These are phyloP conservation scores for Endogone sp. DNA, from an alignment of 192 early-diverging fungal species.

Conservation along the genomic window DNA sequence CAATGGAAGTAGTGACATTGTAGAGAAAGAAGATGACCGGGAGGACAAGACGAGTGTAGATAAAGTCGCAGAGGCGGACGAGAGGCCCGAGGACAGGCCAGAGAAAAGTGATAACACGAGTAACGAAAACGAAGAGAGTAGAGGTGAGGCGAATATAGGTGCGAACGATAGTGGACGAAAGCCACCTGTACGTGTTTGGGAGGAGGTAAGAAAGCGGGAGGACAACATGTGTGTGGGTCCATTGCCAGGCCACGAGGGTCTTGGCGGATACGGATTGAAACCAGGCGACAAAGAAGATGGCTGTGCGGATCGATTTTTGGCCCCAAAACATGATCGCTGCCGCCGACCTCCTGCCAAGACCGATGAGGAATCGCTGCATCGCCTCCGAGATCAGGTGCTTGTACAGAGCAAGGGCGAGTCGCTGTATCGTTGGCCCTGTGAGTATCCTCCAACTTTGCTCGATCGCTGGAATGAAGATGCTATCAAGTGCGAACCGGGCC, in stretches of 20 bases:
- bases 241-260: not conserved
- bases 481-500: not conserved
- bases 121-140: not conserved
- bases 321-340: not conserved
- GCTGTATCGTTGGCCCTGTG: not conserved
- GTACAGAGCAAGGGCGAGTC: not conserved
- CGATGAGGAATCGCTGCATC: not conserved
- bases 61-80: not conserved
- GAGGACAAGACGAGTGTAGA: not conserved
- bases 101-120: not conserved
- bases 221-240: not conserved
- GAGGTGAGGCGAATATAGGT: not conserved
- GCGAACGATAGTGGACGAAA: not conserved
- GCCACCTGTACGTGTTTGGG: not conserved
- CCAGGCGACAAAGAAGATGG: not conserved
- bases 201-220: not conserved
- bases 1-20: not conserved
- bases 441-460: not conserved
- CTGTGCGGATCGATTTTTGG: not conserved
- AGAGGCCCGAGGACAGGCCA: not conserved
- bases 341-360: not conserved
- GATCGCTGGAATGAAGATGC: not conserved
- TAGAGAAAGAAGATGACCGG: not conserved
- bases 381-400: not conserved
- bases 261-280: not conserved